A percentile compares a stretch with the other conserved stretches of the same genome.
Conservation (phyloP, 2,329 filamentous ascomycete species). For the Fusarium pilosicola region DNA sequence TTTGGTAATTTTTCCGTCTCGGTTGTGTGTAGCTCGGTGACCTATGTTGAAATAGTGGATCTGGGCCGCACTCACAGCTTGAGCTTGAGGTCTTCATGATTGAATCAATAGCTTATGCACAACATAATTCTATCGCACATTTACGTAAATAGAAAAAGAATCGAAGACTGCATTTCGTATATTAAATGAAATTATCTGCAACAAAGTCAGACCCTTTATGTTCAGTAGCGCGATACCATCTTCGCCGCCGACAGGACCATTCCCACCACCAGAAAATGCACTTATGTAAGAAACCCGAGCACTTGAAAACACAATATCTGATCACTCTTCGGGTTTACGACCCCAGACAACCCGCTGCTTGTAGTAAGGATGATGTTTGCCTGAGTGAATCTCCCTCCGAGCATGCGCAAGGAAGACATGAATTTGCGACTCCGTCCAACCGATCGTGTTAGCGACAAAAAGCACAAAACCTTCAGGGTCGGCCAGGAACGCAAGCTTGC, state of each 20-base stretch:
- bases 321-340: neutral
- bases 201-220: no score
- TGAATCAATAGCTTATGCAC: no score
- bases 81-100: no score
- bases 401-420: conserved; percentile 11
- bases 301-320: rapidly evolving
- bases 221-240: neutral
- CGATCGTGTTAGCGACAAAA: conserved; percentile 12
- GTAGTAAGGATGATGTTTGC: conserved; percentile 5
- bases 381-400: conserved; percentile 1
- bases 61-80: neutral
- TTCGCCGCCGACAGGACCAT: neutral
- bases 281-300: neutral
- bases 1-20: neutral
- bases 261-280: neutral
- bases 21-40: rapidly evolving
- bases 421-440: conserved; percentile 2
- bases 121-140: no score
- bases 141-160: no score
- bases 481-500: neutral
- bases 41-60: neutral
- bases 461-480: conserved; percentile 9
- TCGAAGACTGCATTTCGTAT: neutral
- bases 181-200: no score
- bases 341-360: conserved; percentile 13